These are phyloP conservation scores for Linderina pennispora DNA, from an alignment of 192 early-diverging fungal species.

Conservation along the genomic window DNA sequence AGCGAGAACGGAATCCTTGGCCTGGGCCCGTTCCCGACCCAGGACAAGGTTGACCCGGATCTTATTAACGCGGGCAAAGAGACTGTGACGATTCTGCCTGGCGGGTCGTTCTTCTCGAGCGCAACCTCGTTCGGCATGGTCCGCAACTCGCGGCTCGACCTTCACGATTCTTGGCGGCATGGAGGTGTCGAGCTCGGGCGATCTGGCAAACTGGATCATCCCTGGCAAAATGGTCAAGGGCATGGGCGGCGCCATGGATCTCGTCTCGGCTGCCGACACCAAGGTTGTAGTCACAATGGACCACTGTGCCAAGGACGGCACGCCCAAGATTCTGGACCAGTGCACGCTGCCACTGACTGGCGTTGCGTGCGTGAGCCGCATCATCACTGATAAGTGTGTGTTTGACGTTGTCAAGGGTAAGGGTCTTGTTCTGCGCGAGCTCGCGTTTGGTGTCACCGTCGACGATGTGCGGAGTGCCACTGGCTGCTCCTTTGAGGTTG, in stretches of 20 bases:
- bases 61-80: conserved; percentile 59
- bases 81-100: conserved; percentile 61
- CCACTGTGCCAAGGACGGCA: conserved; percentile 53
- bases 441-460: conserved; percentile 51
- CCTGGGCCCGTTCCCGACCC: conserved; percentile 63
- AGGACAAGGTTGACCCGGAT: conserved; percentile 62
- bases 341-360: conserved; percentile 71
- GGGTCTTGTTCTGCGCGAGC: conserved; percentile 51
- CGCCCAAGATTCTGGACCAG: conserved; percentile 62
- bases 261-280: conserved; percentile 59
- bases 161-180: conserved; percentile 67
- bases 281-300: conserved; percentile 68
- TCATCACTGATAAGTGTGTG: conserved; percentile 63
- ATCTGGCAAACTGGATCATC: conserved; percentile 79
- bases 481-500: conserved; percentile 51
- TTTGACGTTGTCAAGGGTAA: conserved; percentile 51
- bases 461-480: conserved; percentile 55
- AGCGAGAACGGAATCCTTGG: conserved; percentile 72
- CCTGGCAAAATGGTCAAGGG: conserved; percentile 80
- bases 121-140: conserved; percentile 71
- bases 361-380: conserved; percentile 54
- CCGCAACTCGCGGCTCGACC: conserved; percentile 64
- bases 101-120: conserved; percentile 61
- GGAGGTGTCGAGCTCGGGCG: conserved; percentile 52
- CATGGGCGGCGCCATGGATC: conserved; percentile 73